Evolutionary conservation across 495 filamentous ascomycete species (phyloP), one percentile per base, ranked within the genome.

Genomic region (Xylona heveae): DNA sequence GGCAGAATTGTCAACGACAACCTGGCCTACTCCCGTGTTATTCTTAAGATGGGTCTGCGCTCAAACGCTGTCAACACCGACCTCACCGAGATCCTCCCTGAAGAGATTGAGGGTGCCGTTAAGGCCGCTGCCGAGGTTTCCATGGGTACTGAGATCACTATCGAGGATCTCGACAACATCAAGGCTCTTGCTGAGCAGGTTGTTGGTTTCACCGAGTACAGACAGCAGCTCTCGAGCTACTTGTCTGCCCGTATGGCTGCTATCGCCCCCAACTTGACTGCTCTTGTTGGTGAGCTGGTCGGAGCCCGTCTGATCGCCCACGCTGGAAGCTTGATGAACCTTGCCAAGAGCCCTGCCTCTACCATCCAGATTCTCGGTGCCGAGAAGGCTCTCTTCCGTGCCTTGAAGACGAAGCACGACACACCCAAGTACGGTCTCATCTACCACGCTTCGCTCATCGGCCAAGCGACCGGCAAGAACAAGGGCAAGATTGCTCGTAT

Each of bases 401-500:
- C 88, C 13, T 59, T 99, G 37, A 99, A 99, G 64, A 99, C 90
- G 12, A 99, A 99, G 62, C 88, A 95, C 51, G 81, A 95, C 47
- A 99, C 88, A 8, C 88, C 88, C 41, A 99, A 99, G 59, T 99
- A 99, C 44, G 88, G 88, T 62, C 68, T 97, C 41, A 91, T 95
- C 53, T 99, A 94, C 59, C 90, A 99, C 54, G 84, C 88, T 13
- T 93, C 83, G 17, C 62, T 99, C 19, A 79, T 99, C 30, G 88
- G 88, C 27, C 88, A 99, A 57, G 85, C 90, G 16, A 85, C 78
- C 17, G 88, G 90, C 40, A 78, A 74, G 58, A 95, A 95, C 59
- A 99, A 99, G 74, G 88, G 88, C 42, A 99, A 99, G 62, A 92
- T 99, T 48, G 88, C 88, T 9, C 75, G 88, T 55, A 81, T 94